Percentiles rank a stretch among this genome's conserved stretches.
Evolutionary conservation across 2,329 filamentous ascomycete species (phyloP).

Genomic region (Cladorrhinum sp.): DNA sequence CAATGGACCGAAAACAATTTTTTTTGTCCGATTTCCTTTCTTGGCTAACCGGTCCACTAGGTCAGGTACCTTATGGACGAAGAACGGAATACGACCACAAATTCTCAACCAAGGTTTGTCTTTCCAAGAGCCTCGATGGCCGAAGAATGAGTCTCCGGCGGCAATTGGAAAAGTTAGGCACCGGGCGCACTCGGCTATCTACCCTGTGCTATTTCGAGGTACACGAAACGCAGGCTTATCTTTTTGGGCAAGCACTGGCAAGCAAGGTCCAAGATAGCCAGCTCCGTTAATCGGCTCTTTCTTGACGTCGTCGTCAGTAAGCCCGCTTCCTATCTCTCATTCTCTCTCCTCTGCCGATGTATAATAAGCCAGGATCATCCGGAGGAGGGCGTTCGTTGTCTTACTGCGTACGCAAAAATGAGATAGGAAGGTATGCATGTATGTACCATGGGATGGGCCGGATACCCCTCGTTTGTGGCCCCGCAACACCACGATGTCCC

Average conservation of each 20-base stretch:
- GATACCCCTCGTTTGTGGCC: conserved; percentile 14
- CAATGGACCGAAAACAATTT: not conserved
- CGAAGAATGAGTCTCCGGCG: not conserved
- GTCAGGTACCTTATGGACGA: not conserved
- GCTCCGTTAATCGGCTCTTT: not conserved
- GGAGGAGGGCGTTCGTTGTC: not conserved
- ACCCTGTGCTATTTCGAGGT: not conserved
- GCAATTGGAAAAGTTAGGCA: not conserved
- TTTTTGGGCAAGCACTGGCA: not conserved
- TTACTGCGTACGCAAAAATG: not conserved
- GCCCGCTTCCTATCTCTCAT: not conserved
- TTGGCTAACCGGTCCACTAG: not conserved
- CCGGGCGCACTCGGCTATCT: not conserved
- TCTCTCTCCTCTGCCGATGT: not conserved
- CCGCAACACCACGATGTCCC: conserved; percentile 22
- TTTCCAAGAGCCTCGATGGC: not conserved
- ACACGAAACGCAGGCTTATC: not conserved
- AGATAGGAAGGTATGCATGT: not conserved
- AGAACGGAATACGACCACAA: not conserved
- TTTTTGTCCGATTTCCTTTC: not conserved
- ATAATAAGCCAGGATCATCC: not conserved
- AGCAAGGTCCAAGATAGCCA: not conserved
- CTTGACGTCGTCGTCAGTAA: not conserved
- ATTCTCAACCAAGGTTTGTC: not conserved
- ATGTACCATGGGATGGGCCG: not conserved